These are phyloP conservation scores for Aspergillus sp. DNA, from an alignment of 2,329 filamentous ascomycete genomes.

Conservation along the genomic window DNA sequence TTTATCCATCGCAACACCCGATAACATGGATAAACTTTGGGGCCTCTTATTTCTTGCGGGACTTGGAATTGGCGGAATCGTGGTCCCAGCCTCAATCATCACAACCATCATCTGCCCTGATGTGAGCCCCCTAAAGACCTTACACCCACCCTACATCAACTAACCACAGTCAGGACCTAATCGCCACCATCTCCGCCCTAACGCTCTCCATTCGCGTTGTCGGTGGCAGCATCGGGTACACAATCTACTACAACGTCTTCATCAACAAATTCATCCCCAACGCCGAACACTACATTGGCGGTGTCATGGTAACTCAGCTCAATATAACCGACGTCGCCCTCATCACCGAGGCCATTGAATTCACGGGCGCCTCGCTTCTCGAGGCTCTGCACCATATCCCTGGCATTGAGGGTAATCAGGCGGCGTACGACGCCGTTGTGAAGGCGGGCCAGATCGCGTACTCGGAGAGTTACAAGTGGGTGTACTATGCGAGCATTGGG, in stretches of 20 bases:
- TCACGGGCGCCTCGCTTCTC: slow-evolving; percentile 59
- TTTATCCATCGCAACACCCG: slow-evolving; percentile 53
- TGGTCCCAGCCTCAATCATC: slow-evolving; percentile 70
- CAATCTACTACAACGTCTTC: slow-evolving; percentile 60
- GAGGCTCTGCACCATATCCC: slow-evolving; percentile 54
- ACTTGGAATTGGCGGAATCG: slow-evolving; percentile 69
- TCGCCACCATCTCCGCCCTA: slow-evolving; percentile 70
- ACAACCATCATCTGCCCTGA: slow-evolving; percentile 72
- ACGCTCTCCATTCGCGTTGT: slow-evolving; percentile 72
- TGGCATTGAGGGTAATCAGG: slow-evolving; percentile 57
- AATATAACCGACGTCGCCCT: slow-evolving; percentile 55
- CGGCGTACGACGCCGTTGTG: slow-evolving; percentile 58
- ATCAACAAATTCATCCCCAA: slow-evolving; percentile 52
- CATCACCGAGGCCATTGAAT: slow-evolving; percentile 56
- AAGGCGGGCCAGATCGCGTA: slow-evolving; percentile 61
- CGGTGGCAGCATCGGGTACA: slow-evolving; percentile 68
- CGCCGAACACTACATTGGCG: slow-evolving; percentile 55
- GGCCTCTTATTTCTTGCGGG: slow-evolving; percentile 64
- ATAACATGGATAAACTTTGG: slow-evolving; percentile 62
- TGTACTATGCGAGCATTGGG: slow-evolving; percentile 66
- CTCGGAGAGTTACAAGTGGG: slow-evolving; percentile 62
- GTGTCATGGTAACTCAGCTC: slow-evolving; percentile 53
- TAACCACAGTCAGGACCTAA: slow-evolving; percentile 55
- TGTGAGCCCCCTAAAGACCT: slow-evolving; percentile 38
- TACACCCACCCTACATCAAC: background rate